Evolutionary conservation across 202 grass and related monocot genomes (phyloP), one percentile per base, ranked within the genome.

Genomic region (Panicum virgatum): DNA sequence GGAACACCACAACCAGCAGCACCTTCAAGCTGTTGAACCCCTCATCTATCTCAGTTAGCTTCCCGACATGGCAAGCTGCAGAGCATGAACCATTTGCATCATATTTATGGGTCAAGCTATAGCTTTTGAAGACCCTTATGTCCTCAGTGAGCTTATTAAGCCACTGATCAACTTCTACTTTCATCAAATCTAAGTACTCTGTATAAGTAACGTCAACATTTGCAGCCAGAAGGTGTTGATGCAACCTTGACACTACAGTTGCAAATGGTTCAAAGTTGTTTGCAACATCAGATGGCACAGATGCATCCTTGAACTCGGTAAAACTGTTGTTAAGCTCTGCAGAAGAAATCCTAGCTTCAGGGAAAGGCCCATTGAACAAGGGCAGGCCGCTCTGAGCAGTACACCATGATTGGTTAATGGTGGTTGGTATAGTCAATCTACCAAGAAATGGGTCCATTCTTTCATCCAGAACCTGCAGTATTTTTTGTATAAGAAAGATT

Each of bases 1-100:
- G 80, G 80, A 96, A 99, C 37, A 90, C 89, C 43, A 85, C 69
- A 80, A 56, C 80, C 56, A 99, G 73, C 14, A 89, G 59, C 63
- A 86, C 43, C 39, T 95, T 77, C 8, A 99, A 85, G 73, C 48
- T 82, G 75, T 80, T 80, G 39, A 99, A 90, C 60, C 66, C 88
- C 71, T 92, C 57, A 84, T 87, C 87, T 51, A 96, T 83, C 78
- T 90, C 50, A 39, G 87, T 46, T 27, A 91, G 39, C 80, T 83
- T 87, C 62, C 18, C 57, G 42, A 79, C 75, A 76, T 26, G 32
- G 26, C 45, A 76, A 14, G 59, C 51, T 75, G 42, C 15, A 44
- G 68, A 71, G 54, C 53, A 64, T 50, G 77, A 59, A 82, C n/a
- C 23, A 86, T 74, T 7, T 20, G 53, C 69, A 80, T 91, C 60